phyloP scores from a whole-genome alignment of 441 rosid species.

The Pelargonium australe region DNA sequence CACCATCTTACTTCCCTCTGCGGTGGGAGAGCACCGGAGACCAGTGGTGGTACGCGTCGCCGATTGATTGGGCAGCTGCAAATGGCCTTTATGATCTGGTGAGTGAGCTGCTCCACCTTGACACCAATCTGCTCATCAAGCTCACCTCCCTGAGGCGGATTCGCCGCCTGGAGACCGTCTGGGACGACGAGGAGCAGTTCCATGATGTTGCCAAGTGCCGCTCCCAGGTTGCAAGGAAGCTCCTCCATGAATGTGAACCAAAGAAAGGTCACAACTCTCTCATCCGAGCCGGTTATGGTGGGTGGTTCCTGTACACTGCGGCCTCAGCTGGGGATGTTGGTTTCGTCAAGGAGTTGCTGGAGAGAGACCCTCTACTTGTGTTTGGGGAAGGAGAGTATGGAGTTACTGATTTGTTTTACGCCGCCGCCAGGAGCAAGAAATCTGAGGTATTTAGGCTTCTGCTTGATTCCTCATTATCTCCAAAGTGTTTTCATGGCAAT shows the following conservation, averaged over 20 bases:
- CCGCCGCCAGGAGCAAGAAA: constrained; percentile 71
- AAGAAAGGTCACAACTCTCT: constrained; percentile 48
- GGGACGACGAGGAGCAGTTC: constrained; percentile 75
- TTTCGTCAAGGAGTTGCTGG: constrained; percentile 58
- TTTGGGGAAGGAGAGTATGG: constrained; percentile 97
- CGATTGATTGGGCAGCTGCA: constrained; percentile 94
- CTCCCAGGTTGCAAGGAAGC: constrained; percentile 55
- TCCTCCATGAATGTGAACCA: constrained; percentile 43
- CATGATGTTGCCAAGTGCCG: constrained; percentile 59
- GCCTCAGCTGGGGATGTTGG: constrained; percentile 83
- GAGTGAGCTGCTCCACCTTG: constrained; percentile 70
- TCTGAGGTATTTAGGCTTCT: constrained; percentile 53
- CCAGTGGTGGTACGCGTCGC: constrained; percentile 99
- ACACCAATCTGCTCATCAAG: constrained; percentile 82
- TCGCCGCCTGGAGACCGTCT: constrained; percentile 94
- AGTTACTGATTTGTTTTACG: constrained; percentile 72
- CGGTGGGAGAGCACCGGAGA: constrained; percentile 99
- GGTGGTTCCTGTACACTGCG: constrained; percentile 94
- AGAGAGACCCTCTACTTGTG: constrained; percentile 77
- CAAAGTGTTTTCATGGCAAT: constrained; percentile 23
- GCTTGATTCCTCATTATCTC: constrained; percentile 39
- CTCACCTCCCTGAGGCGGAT: constrained; percentile 94
- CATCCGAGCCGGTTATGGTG: constrained; percentile 88
- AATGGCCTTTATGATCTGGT: constrained; percentile 85
- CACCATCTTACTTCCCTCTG: constrained; percentile 77